Evolutionary conservation across 352 stramenopile species (phyloP), one percentile per base, ranked within the genome.

Genomic region (Phytophthora hibernalis): DNA sequence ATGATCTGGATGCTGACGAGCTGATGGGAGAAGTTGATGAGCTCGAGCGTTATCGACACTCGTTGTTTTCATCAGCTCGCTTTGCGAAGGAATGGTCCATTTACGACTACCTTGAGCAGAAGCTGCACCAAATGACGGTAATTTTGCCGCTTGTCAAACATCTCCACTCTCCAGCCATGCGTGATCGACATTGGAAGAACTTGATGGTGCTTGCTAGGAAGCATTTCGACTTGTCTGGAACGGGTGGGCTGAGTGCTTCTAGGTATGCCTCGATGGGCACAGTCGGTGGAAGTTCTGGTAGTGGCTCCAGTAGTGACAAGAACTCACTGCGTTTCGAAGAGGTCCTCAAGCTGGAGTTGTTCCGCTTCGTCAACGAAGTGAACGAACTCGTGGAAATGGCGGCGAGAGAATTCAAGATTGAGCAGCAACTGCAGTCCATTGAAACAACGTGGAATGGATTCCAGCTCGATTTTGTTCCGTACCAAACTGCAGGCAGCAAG

Each of bases 401-500:
- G 50, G 92, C 83, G 15, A 97, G 97, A n/a, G 96, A 99, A 54
- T 96, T 98, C 56, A 99, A 98, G 76, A 99, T 99, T 59, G 96
- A 99, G 64, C 97, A 98, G 62, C 96, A 98, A 50, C 76, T 99
- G n/a, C 80, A 76, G 3, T 79, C 96, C 15, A 98, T 99, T 52
- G 92, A 98, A 72, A 83, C 64, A 3, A 80, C 89, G 3, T 98
- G 95, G 96, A 83, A 76, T 47, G 74, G 81, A n/a, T 94, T 98
- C 49, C 82, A 92, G 53, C 91, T 98, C 22, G 89, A 97, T 48
- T 98, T 98, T 67, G 81, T 97, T 24, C 70, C 89, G 12, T 97
- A 97, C 72, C 97, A 97, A 72, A 89, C 83, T 0, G 70, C 80
- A 16, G 68, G 60, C 13, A 77, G 60, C n/a, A 74, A 70, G 9